Conservation (phyloP, 2,329 filamentous ascomycete genomes). For the Colletotrichum lini region DNA sequence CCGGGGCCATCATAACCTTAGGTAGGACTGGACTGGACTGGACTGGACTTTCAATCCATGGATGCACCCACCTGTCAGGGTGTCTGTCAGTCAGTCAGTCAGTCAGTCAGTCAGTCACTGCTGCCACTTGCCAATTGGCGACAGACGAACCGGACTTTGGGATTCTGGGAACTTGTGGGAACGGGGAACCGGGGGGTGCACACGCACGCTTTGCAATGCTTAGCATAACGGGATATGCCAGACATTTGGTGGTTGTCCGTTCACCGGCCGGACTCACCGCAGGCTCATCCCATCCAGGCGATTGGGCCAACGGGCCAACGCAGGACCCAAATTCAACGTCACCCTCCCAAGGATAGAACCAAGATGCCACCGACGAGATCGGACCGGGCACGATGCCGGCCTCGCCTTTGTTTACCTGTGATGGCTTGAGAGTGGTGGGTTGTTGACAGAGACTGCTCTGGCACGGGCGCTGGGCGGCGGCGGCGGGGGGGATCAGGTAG, state of each 20-base stretch:
- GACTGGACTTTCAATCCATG: too few species aligned
- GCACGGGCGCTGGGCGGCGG: neutral
- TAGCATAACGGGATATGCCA: constrained; percentile 35
- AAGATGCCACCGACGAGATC: neutral
- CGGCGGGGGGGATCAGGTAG: too few species aligned
- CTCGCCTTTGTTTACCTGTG: constrained; percentile 3
- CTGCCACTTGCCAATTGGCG: neutral
- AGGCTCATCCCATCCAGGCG: constrained; percentile 33
- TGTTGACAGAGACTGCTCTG: neutral
- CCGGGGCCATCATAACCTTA: too few species aligned
- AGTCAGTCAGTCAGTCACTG: too few species aligned
- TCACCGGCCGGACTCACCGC: constrained; percentile 19
- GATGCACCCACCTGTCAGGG: too few species aligned
- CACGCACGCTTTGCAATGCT: constrained; percentile 1
- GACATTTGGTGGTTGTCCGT: neutral
- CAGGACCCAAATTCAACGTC: constrained; percentile 39
- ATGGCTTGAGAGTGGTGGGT: neutral
- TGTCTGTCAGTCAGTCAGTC: too few species aligned
- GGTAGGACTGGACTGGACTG: too few species aligned
- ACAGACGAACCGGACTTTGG: too few species aligned
- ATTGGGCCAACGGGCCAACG: constrained; percentile 1
- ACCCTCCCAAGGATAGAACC: neutral
- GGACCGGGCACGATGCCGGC: neutral
- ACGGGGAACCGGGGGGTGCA: neutral
- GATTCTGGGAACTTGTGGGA: neutral